Evolutionary conservation across 2,329 filamentous ascomycete genomes (phyloP), one percentile per base, ranked within the genome.

Genomic region (Apiospora arundinis): DNA sequence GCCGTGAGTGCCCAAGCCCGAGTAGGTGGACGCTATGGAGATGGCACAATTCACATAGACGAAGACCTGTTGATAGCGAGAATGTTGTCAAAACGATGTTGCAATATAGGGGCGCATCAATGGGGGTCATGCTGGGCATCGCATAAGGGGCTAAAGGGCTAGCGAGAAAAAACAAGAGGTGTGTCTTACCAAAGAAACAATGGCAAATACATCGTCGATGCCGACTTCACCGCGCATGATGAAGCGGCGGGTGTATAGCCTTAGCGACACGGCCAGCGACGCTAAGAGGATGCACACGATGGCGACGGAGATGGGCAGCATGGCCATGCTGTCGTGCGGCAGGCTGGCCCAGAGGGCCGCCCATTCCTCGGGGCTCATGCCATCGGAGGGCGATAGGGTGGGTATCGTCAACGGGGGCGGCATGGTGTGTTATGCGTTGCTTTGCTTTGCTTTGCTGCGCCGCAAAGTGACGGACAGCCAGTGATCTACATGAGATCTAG

Each of bases 121-220:
- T 2, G n/a, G 21, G 16, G 9, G 40, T 42, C 40, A 42, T 14
- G 40, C 12, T 42, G 40, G 2, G 40, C 40, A 42, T 14, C 40
- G 6, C 32, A 42, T 9, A 14, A 14, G 40, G 40, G 8, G 40
- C 12, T 42, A 42, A 2, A 42, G 40, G 12, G 40, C 40, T 14
- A 42, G 12, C 4, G 14, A 45, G 42, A 14, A 12, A 16, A 21
- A 48, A 1, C 6, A 7, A 9, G 32, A 11, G 25, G 14, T 23
- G n/a, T 16, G 25, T 44, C 67, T 18, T 69, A 69, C 67, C 46
- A 49, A 52, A 25, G 67, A 42, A 21, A 69, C 11, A 18, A 69
- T 25, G 1, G 67, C 67, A 18, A 69, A 69, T 23, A 12, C 11
- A 23, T 69, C 67, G 46, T 69, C 67, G 9, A 25, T 25, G 7